Base-by-base conservation (phyloP, 2,329 filamentous ascomycete genomes). In the Dactylellina parvicollis region DNA sequence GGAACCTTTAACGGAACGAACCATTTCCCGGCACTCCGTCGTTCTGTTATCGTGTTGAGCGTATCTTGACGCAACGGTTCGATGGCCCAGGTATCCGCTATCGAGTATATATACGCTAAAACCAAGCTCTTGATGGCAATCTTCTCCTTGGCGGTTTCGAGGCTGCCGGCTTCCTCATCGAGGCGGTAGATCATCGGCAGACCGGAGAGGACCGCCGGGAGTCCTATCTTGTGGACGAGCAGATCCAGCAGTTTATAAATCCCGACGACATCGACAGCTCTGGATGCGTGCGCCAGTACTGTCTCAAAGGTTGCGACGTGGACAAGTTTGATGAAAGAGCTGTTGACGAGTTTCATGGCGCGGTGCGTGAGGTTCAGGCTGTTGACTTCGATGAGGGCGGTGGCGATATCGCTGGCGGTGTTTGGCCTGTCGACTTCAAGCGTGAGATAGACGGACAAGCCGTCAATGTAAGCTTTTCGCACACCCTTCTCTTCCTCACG, bases 291-390 rank as follows among this genome's bases (percentile, higher is more conserved):
- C 77, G 95, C 90, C 20, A 94, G 82, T 5, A 91, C 90, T 76
- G 91, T 91, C 79, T 98, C 94, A 80, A 96, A 97, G n/a, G 95
- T 86, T 54, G 90, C 89, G 46, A 97, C 84, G 81, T 97, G 93
- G 2, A 98, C 83, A 2, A 96, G 84, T 60, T 92, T 87, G 52
- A 97, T 81, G 79, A 96, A 97, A 40, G 56, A 65, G 47, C 49
- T 74, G 40, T 67, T 55, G 47, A 71, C n/a, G 22, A 75, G 64
- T 74, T 83, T 84, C 32, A 79, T 77, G 5, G 82, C 60, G 8
- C 71, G 57, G 49, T 70, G 74, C 14, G 75, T 73, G 10, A 75
- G 70, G 26, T 75, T 75, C 10, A 75, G 54, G 64, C 77, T 78
- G 79, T 77, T 69, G 30, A 61, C 79, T 1, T 83, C 81, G n/a